These are phyloP conservation scores for Epichloe gansuensis DNA, from an alignment of 2,329 filamentous ascomycete genomes.

Conservation along the genomic window DNA sequence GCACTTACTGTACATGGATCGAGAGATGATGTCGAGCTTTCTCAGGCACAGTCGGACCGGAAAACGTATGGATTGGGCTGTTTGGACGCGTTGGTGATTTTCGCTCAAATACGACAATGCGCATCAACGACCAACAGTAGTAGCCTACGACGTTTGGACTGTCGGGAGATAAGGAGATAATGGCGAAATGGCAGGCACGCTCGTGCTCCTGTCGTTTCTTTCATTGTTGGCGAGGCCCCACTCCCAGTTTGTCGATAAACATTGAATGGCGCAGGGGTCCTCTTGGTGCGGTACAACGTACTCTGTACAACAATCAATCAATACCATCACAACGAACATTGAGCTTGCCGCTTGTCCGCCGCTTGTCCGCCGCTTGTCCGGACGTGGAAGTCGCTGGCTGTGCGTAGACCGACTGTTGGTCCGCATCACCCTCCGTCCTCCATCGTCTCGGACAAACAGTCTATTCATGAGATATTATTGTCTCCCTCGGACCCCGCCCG, in stretches of 20 bases:
- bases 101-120: neutral
- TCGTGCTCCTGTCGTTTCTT: neutral
- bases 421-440: neutral
- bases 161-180: neutral
- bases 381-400: neutral
- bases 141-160: neutral
- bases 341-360: neutral
- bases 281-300: too few species aligned
- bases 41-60: too few species aligned
- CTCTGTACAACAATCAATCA: neutral
- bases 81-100: neutral
- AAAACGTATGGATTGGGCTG: too few species aligned
- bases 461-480: neutral
- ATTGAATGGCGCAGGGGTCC: too few species aligned
- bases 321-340: neutral
- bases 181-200: neutral
- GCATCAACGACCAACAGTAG: neutral
- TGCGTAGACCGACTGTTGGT: neutral
- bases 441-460: neutral
- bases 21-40: too few species aligned
- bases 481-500: neutral
- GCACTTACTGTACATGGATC: too few species aligned
- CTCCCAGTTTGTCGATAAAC: too few species aligned
- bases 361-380: neutral
- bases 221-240: too few species aligned